phyloP scores from a whole-genome alignment of 2,329 filamentous ascomycete genomes.

The Periconia macrospinosa region DNA sequence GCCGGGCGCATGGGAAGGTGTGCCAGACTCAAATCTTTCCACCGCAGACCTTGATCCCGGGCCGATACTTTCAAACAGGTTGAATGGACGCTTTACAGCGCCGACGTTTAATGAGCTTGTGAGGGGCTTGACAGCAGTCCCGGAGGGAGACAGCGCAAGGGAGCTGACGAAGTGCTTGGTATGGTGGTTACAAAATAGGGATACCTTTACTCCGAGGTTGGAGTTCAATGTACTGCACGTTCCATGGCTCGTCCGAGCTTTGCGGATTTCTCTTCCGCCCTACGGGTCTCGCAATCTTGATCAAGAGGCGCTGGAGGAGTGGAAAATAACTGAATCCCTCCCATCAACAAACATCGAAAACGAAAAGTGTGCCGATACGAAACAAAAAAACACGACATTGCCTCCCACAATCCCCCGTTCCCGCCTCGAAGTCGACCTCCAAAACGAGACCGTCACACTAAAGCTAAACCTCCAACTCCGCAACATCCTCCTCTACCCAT shows the following conservation, averaged over 20 bases:
- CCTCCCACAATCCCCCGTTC: slow-evolving; percentile 2
- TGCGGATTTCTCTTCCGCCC: slow-evolving; percentile 14
- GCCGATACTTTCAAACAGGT: slow-evolving; percentile 4
- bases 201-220: slow-evolving; percentile 22
- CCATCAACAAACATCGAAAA: slow-evolving; percentile 5
- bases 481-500: slow-evolving; percentile 24
- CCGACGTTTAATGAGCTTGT: slow-evolving; percentile 27
- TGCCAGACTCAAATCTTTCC: slow-evolving; percentile 13
- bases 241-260: slow-evolving; percentile 22
- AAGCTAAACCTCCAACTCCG: slow-evolving; percentile 12
- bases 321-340: slow-evolving; percentile 16
- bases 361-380: background rate
- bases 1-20: slow-evolving; percentile 7
- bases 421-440: slow-evolving; percentile 10
- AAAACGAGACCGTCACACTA: slow-evolving; percentile 8
- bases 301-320: slow-evolving; percentile 18
- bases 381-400: background rate
- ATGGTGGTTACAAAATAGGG: slow-evolving; percentile 20
- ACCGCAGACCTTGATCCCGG: slow-evolving; percentile 14
- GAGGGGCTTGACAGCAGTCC: slow-evolving; percentile 17
- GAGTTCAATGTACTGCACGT: slow-evolving; percentile 30
- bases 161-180: slow-evolving; percentile 20
- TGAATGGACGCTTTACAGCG: slow-evolving; percentile 4
- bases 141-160: slow-evolving; percentile 22
- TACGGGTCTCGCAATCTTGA: slow-evolving; percentile 24